Evolutionary conservation across 2,329 filamentous ascomycete species (phyloP).

Genomic region (Xylaria polymorpha): DNA sequence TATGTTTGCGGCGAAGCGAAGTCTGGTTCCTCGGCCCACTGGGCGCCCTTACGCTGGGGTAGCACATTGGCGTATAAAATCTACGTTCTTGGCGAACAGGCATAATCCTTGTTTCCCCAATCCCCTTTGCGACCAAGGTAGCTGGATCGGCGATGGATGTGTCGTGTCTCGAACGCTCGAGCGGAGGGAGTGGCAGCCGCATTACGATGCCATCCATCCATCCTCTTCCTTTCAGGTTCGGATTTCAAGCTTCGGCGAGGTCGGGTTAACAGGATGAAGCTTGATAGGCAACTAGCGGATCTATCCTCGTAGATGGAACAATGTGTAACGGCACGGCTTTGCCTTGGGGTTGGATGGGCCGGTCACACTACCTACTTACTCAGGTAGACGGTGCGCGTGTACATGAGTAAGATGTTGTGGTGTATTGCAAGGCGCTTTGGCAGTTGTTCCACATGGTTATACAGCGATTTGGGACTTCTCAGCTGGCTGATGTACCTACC

Average conservation of each 20-base stretch:
- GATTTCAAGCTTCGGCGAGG: not conserved
- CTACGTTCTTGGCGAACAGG: slow-evolving; percentile 8
- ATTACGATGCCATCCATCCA: not conserved
- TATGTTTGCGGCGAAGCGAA: not conserved
- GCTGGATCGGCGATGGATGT: slow-evolving; percentile 16
- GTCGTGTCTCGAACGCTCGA: slow-evolving; percentile 4
- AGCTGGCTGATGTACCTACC: slow-evolving; percentile 3
- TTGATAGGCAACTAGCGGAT: not conserved
- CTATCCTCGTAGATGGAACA: not conserved
- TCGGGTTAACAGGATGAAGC: not conserved
- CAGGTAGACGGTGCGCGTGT: not conserved
- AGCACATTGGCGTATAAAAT: not conserved
- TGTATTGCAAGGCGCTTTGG: not conserved
- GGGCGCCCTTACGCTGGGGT: not conserved
- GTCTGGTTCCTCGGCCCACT: not conserved
- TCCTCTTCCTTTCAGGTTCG: not conserved
- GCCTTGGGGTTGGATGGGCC: not conserved
- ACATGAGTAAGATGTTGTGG: not conserved
- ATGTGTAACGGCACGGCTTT: not conserved
- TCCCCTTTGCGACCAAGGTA: not conserved
- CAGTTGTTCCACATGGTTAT: not conserved
- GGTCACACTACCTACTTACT: not conserved
- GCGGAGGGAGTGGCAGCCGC: not conserved
- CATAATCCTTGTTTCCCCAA: slow-evolving; percentile 9
- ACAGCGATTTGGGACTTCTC: slow-evolving; percentile 4